A percentile compares a stretch with the other conserved stretches of the same genome.
Conservation (phyloP, 1,284 basidiomycete genomes). For the Wallemia ichthyophaga region DNA sequence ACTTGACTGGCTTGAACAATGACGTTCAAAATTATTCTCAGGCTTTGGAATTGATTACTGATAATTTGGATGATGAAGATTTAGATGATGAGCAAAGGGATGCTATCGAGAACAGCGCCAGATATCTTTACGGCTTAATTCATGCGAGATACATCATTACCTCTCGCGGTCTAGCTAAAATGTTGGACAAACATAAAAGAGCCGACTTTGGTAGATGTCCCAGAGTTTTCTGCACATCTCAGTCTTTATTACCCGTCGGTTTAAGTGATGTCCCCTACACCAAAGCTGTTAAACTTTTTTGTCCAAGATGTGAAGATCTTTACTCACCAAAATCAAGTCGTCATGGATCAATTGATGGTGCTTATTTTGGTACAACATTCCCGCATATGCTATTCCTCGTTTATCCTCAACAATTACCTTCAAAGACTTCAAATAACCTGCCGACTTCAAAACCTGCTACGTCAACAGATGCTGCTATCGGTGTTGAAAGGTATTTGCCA, state of each 20-base stretch:
- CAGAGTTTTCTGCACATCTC: slow-evolving; percentile 64
- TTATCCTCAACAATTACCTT: slow-evolving; percentile 62
- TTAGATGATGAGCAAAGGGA: slow-evolving; percentile 21
- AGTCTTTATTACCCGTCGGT: slow-evolving; percentile 79
- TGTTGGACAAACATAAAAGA: slow-evolving; percentile 92
- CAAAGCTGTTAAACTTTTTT: slow-evolving; percentile 88
- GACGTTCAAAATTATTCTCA: slow-evolving; percentile 85
- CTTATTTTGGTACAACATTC: slow-evolving; percentile 88
- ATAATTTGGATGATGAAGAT: slow-evolving; percentile 28
- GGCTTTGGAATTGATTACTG: slow-evolving; percentile 82
- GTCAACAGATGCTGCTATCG: slow-evolving; percentile 47
- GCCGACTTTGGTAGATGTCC: slow-evolving; percentile 89
- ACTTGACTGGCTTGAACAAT: slow-evolving; percentile 82
- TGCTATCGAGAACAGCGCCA: slow-evolving; percentile 51
- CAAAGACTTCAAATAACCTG: slow-evolving; percentile 31
- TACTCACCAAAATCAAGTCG: slow-evolving; percentile 82
- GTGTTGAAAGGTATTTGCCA: slow-evolving; percentile 63
- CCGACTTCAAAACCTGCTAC: slow-evolving; percentile 30
- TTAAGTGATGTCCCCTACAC: slow-evolving; percentile 78
- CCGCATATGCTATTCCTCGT: slow-evolving; percentile 85
- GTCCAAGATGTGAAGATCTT: slow-evolving; percentile 82
- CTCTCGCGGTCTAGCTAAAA: slow-evolving; percentile 66
- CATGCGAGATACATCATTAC: slow-evolving; percentile 94
- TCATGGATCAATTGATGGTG: slow-evolving; percentile 81
- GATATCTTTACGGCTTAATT: slow-evolving; percentile 76